These are phyloP conservation scores for Epithele typhae DNA, from an alignment of 768 basidiomycete species.

Conservation along the genomic window DNA sequence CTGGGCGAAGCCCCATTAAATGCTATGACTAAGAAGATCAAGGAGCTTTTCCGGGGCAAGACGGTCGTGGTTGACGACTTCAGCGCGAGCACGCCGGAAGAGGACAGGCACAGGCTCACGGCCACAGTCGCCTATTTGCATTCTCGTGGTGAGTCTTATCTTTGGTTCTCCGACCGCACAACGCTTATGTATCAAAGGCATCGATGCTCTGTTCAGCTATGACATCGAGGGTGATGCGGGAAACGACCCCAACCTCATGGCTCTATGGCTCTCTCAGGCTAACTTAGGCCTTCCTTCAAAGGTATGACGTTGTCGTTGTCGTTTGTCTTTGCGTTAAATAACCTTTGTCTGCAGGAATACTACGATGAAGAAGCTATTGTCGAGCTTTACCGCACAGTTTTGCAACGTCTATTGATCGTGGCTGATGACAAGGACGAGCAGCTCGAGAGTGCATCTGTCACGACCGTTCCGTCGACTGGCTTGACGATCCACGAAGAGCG, in stretches of 20 bases:
- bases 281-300: constrained; percentile 82
- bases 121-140: constrained; percentile 83
- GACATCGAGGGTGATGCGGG: constrained; percentile 86
- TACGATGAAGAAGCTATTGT: constrained; percentile 72
- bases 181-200: constrained; percentile 39
- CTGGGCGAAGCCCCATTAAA: constrained; percentile 69
- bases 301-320: constrained; percentile 37
- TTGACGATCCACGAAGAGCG: constrained; percentile 34
- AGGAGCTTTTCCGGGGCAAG: constrained; percentile 54
- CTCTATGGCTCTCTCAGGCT: constrained; percentile 82
- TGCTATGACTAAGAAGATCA: constrained; percentile 58
- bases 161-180: not conserved
- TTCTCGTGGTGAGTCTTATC: constrained; percentile 58
- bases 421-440: constrained; percentile 50
- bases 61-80: constrained; percentile 33
- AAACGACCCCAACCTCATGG: constrained; percentile 81
- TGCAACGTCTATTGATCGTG: constrained; percentile 60
- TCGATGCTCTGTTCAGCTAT: constrained; percentile 76
- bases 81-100: constrained; percentile 20
- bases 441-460: constrained; percentile 7
- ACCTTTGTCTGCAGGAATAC: constrained; percentile 60
- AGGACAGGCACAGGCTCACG: constrained; percentile 59
- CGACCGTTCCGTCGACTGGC: constrained; percentile 15
- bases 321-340: not conserved
- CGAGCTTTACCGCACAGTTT: constrained; percentile 64